Evolutionary conservation across 2,329 filamentous ascomycete species (phyloP).

Genomic region (Fusarium foetens): DNA sequence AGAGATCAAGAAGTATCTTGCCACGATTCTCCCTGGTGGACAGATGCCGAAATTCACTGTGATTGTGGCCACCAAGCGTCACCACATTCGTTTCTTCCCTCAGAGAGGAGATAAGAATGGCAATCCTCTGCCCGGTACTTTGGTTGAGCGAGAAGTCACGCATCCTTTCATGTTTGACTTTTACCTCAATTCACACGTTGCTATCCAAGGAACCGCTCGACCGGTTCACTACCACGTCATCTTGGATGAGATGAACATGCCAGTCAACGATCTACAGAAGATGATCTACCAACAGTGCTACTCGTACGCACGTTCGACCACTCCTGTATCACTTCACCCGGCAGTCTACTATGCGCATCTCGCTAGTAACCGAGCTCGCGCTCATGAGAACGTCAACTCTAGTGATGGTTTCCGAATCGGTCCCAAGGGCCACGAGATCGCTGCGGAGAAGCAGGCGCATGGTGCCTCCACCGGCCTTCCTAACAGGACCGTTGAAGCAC

Average conservation of each 20-base stretch:
- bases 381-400: slow-evolving; percentile 70
- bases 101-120: slow-evolving; percentile 75
- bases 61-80: slow-evolving; percentile 90
- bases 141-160: slow-evolving; percentile 91
- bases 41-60: slow-evolving; percentile 78
- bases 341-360: slow-evolving; percentile 97
- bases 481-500: slow-evolving; percentile 43
- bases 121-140: slow-evolving; percentile 85
- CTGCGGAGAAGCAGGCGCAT: slow-evolving; percentile 53
- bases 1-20: slow-evolving; percentile 72
- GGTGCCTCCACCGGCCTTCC: slow-evolving; percentile 44
- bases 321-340: slow-evolving; percentile 87
- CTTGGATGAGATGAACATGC: slow-evolving; percentile 78
- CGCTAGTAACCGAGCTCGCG: slow-evolving; percentile 80
- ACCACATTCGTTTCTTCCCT: slow-evolving; percentile 94
- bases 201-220: slow-evolving; percentile 93
- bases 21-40: slow-evolving; percentile 47
- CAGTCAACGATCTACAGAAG: slow-evolving; percentile 77
- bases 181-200: slow-evolving; percentile 70
- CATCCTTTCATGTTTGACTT: slow-evolving; percentile 93
- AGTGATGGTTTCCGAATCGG: slow-evolving; percentile 58
- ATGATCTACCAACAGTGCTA: slow-evolving; percentile 97
- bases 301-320: slow-evolving; percentile 91
- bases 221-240: slow-evolving; percentile 94
- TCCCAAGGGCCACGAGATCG: slow-evolving; percentile 56